Evolutionary conservation across 2,329 filamentous ascomycete genomes (phyloP).

Genomic region (Tolypocladium capitatum): DNA sequence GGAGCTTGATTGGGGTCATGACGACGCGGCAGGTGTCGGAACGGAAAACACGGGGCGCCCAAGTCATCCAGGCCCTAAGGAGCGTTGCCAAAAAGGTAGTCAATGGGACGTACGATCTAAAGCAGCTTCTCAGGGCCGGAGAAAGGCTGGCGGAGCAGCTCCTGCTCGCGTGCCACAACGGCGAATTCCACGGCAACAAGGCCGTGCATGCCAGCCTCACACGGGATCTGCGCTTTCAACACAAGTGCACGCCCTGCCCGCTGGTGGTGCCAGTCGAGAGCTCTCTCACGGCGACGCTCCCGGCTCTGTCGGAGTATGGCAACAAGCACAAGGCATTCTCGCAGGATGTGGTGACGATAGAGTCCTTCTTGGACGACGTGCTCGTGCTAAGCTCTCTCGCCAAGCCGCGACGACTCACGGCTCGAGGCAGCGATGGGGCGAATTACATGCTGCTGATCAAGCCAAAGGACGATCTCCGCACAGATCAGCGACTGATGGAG

Average conservation of each 20-base stretch:
- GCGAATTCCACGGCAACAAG: constrained; percentile 55
- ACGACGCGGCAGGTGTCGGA: constrained; percentile 62
- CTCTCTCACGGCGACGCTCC: constrained; percentile 71
- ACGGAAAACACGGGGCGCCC: constrained; percentile 40
- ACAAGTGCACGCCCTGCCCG: constrained; percentile 67
- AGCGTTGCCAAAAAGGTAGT: constrained; percentile 37
- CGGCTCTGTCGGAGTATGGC: constrained; percentile 56
- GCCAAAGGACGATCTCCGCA: constrained; percentile 93
- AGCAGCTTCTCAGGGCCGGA: constrained; percentile 58
- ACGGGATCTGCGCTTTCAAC: constrained; percentile 69
- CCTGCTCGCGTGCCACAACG: constrained; percentile 65
- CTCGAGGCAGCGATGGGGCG: constrained; percentile 78
- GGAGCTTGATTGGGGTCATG: constrained; percentile 78
- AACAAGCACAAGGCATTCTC: constrained; percentile 79
- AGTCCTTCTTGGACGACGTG: constrained; percentile 72
- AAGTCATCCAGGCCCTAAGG: constrained; percentile 38
- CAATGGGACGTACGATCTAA: constrained; percentile 45
- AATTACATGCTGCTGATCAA: constrained; percentile 89
- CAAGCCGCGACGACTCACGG: constrained; percentile 78
- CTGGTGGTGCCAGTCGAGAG: constrained; percentile 83
- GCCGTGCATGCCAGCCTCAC: constrained; percentile 59
- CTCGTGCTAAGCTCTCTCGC: constrained; percentile 83
- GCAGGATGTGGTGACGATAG: constrained; percentile 72
- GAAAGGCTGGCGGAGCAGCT: constrained; percentile 76
- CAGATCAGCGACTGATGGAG: constrained; percentile 96